Evolutionary conservation across 768 basidiomycete genomes (phyloP).

Genomic region (Tricholoma matsutake): DNA sequence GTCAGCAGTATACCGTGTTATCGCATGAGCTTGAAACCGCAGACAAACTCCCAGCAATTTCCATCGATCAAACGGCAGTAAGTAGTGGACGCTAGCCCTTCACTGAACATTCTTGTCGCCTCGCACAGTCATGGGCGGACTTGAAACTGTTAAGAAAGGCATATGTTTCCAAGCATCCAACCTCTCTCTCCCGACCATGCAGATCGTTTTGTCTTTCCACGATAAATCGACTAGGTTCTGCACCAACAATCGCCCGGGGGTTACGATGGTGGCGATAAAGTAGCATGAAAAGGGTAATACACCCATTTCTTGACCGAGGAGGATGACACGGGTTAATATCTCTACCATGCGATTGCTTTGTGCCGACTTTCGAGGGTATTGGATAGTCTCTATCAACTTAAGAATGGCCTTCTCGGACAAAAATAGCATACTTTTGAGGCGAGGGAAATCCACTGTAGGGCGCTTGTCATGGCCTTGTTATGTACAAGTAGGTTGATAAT

Average conservation of each 20-base stretch:
- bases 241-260: neutral
- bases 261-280: neutral
- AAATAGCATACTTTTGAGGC: too few relatives aligned
- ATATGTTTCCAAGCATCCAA: neutral
- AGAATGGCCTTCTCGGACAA: too few relatives aligned
- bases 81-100: too few relatives aligned
- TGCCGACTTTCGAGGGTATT: too few relatives aligned
- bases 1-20: neutral
- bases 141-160: neutral
- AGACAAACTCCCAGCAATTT: neutral
- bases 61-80: neutral
- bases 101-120: neutral
- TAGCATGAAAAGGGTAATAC: neutral
- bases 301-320: neutral
- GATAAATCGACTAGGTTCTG: neutral
- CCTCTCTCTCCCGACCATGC: neutral
- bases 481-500: too few relatives aligned
- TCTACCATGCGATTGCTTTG: neutral
- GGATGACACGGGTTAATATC: neutral
- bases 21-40: neutral
- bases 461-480: too few relatives aligned
- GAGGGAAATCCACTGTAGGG: too few relatives aligned
- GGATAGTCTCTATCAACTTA: too few relatives aligned
- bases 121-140: neutral
- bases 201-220: neutral